Conservation (phyloP, 2,329 filamentous ascomycete species). For the Fusarium pseudoanthophilum region DNA sequence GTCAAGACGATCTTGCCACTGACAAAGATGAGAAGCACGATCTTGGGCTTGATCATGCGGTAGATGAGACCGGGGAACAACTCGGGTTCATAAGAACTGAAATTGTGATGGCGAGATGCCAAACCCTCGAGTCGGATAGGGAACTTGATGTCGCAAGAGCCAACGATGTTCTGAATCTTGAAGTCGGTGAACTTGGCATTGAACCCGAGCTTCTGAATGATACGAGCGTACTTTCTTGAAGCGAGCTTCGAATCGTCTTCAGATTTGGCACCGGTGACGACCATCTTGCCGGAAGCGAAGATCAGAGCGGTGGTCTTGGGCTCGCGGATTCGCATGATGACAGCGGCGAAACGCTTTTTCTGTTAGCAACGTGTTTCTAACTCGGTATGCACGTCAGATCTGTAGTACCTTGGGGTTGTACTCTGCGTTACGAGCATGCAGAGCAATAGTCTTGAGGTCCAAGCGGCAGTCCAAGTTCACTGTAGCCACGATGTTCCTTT, state of each 20-base stretch:
- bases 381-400: conserved; percentile 36
- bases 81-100: conserved; percentile 98
- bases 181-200: conserved; percentile 99
- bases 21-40: conserved; percentile 97
- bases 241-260: conserved; percentile 98
- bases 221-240: conserved; percentile 96
- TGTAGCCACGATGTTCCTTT: conserved; percentile 98
- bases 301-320: conserved; percentile 98
- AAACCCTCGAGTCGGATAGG: conserved; percentile 96
- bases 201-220: conserved; percentile 99
- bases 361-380: conserved; percentile 47
- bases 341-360: conserved; percentile 90
- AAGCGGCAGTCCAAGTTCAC: conserved; percentile 98
- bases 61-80: conserved; percentile 99
- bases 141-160: conserved; percentile 99
- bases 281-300: conserved; percentile 99
- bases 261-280: conserved; percentile 96
- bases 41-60: conserved; percentile 99
- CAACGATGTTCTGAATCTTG: conserved; percentile 99
- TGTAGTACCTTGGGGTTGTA: conserved; percentile 93
- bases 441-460: conserved; percentile 97
- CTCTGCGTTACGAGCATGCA: conserved; percentile 97
- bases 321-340: conserved; percentile 99
- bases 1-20: conserved; percentile 98
- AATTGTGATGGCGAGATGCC: conserved; percentile 97